Conservation (phyloP, 768 basidiomycete genomes). For the Paxillus ammoniavirescens region DNA sequence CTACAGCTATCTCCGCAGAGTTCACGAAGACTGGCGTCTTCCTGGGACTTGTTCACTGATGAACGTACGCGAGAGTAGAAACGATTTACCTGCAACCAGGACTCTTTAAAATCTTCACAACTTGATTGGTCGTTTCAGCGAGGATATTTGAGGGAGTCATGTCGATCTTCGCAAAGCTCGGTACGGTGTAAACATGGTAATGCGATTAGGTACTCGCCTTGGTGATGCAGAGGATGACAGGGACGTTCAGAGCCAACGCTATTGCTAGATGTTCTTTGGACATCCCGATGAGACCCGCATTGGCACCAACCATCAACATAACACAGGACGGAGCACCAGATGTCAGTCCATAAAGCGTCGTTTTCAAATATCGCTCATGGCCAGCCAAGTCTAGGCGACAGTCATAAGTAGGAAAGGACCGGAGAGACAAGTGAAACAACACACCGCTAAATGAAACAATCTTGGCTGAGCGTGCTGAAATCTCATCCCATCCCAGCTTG, state of each 20-base stretch:
- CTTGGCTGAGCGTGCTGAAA: conserved; percentile 84
- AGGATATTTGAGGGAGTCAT: conserved; percentile 95
- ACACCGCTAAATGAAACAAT: conserved; percentile 90
- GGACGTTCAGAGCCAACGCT: conserved; percentile 88
- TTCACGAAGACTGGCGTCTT: conserved; percentile 85
- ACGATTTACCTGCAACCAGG: conserved; percentile 81
- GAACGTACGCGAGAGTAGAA: background rate
- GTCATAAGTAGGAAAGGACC: background rate
- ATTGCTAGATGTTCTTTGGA: conserved; percentile 97
- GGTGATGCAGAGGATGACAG: conserved; percentile 91
- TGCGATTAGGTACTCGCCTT: conserved; percentile 52
- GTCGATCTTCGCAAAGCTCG: conserved; percentile 58
- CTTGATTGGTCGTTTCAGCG: conserved; percentile 89
- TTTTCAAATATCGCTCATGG: conserved; percentile 90
- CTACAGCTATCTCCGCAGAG: conserved; percentile 76
- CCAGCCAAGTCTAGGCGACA: conserved; percentile 82
- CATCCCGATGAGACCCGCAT: conserved; percentile 90
- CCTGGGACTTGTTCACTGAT: conserved; percentile 35
- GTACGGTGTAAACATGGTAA: background rate
- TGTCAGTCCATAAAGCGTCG: conserved; percentile 92
- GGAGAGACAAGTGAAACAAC: conserved; percentile 5
- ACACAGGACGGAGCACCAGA: conserved; percentile 92
- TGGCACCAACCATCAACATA: conserved; percentile 91
- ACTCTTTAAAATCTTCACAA: conserved; percentile 86
- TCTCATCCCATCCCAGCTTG: conserved; percentile 95